Percentiles rank a stretch among this genome's conserved stretches.
phyloP scores from a whole-genome alignment of 768 basidiomycete genomes.

The Pulveroboletus sp. region DNA sequence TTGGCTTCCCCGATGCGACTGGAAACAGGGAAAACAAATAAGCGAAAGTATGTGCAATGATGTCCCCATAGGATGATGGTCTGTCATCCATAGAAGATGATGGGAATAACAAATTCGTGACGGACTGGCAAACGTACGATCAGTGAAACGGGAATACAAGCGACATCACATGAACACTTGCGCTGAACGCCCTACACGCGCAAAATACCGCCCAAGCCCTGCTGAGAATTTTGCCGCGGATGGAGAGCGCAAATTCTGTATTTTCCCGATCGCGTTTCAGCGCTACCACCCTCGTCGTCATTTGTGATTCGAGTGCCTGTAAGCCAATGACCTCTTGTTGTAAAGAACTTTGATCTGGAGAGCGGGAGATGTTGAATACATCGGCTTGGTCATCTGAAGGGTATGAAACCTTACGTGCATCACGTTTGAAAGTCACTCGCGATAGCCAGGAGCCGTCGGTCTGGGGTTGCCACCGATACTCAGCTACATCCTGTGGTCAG shows the following conservation, averaged over 20 bases:
- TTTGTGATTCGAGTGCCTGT: conserved; percentile 63
- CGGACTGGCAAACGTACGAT: conserved; percentile 23
- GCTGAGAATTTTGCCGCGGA: conserved; percentile 50
- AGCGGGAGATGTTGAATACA: background rate
- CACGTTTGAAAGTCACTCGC: conserved; percentile 28
- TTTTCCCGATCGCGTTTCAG: conserved; percentile 46
- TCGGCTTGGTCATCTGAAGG: background rate
- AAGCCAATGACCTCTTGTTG: conserved; percentile 60
- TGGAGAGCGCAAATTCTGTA: conserved; percentile 47
- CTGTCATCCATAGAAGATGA: conserved; percentile 33
- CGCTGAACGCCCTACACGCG: conserved; percentile 54
- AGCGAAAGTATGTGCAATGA: conserved; percentile 39
- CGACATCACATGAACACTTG: conserved; percentile 32
- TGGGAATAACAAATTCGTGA: conserved; percentile 31
- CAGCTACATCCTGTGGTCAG: conserved; percentile 3
- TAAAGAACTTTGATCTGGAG: conserved; percentile 34
- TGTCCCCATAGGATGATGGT: conserved; percentile 40
- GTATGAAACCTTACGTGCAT: conserved; percentile 25
- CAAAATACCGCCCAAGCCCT: conserved; percentile 65
- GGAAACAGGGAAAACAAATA: conserved; percentile 38
- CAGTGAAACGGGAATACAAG: conserved; percentile 7
- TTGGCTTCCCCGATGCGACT: conserved; percentile 22
- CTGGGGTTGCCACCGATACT: conserved; percentile 19
- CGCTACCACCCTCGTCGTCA: conserved; percentile 50
- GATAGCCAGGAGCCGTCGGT: conserved; percentile 26